Evolutionary conservation across 768 basidiomycete species (phyloP).

Genomic region (Phaeotremella skinneri): DNA sequence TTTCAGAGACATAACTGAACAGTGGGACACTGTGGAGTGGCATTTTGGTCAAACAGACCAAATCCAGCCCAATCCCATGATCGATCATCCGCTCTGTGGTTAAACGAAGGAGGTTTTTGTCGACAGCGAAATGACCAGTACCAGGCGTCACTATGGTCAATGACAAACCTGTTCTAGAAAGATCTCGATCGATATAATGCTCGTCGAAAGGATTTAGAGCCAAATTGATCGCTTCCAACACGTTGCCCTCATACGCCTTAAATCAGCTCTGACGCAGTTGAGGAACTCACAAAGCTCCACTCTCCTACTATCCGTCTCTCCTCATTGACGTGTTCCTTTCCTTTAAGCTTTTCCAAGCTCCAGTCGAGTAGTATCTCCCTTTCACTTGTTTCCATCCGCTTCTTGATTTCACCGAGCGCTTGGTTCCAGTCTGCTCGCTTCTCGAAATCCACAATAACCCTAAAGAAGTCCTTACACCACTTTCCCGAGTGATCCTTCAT

Average conservation of each 20-base stretch:
- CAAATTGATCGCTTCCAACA: conserved; percentile 93
- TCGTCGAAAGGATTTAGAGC: conserved; percentile 88
- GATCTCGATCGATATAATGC: conserved; percentile 90
- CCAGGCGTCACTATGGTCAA: conserved; percentile 88
- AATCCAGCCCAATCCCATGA: conserved; percentile 84
- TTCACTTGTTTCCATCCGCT: conserved; percentile 75
- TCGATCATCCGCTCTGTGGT: conserved; percentile 92
- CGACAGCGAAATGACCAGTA: conserved; percentile 87
- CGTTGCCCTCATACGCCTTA: conserved; percentile 89
- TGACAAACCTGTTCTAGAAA: conserved; percentile 79
- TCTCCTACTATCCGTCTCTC: conserved; percentile 48
- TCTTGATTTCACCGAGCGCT: conserved; percentile 76
- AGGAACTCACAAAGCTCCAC: conserved; percentile 48
- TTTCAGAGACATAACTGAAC: conserved; percentile 72
- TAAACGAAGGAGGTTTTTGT: conserved; percentile 80
- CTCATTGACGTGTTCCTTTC: conserved; percentile 22
- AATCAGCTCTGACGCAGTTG: conserved; percentile 52
- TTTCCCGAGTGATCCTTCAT: conserved; percentile 68
- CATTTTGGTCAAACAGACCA: conserved; percentile 83
- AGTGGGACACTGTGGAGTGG: conserved; percentile 91
- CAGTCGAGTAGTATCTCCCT: conserved; percentile 85
- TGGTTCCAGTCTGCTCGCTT: conserved; percentile 82
- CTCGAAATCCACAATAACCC: conserved; percentile 90
- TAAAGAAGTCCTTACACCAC: conserved; percentile 95
- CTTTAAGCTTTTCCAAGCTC: conserved; percentile 60